Evolutionary conservation across 106 monocot species (phyloP).

Genomic region (Dendrobium chrysotoxum): DNA sequence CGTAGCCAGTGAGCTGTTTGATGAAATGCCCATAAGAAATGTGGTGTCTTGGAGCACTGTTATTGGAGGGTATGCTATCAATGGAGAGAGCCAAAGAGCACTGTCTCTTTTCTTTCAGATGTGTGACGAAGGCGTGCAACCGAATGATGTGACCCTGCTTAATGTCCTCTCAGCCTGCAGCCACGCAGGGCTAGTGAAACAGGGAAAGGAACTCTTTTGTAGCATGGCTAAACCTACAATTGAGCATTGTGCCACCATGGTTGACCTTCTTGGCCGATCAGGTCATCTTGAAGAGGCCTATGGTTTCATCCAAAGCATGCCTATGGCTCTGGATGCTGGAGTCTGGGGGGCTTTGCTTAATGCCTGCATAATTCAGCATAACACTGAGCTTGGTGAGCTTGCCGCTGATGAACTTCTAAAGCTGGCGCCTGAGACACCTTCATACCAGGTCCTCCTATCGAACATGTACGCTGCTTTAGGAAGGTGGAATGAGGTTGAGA

Average conservation of each 20-base stretch:
- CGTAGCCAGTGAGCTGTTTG: background rate
- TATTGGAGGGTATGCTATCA: conserved; percentile 9
- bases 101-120: conserved; percentile 12
- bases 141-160: conserved; percentile 22
- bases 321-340: conserved; percentile 28
- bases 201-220: conserved; percentile 19
- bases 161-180: conserved; percentile 22
- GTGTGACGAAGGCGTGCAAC: conserved; percentile 13
- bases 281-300: conserved; percentile 34
- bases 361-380: conserved; percentile 12
- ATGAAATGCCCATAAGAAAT: background rate
- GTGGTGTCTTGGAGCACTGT: conserved; percentile 11
- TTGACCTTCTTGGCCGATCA: conserved; percentile 47
- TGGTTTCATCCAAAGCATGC: conserved; percentile 38
- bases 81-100: conserved; percentile 20
- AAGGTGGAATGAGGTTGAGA: conserved; percentile 21
- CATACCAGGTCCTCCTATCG: conserved; percentile 22
- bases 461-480: conserved; percentile 22
- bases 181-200: conserved; percentile 18
- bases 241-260: conserved; percentile 58
- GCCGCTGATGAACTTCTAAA: conserved; percentile 18
- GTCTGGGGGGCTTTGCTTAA: conserved; percentile 54
- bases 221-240: conserved; percentile 14
- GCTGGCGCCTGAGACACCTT: conserved; percentile 12
- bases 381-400: conserved; percentile 17